Evolutionary conservation across 768 basidiomycete genomes (phyloP).

Genomic region (Boletus eberwhitei): DNA sequence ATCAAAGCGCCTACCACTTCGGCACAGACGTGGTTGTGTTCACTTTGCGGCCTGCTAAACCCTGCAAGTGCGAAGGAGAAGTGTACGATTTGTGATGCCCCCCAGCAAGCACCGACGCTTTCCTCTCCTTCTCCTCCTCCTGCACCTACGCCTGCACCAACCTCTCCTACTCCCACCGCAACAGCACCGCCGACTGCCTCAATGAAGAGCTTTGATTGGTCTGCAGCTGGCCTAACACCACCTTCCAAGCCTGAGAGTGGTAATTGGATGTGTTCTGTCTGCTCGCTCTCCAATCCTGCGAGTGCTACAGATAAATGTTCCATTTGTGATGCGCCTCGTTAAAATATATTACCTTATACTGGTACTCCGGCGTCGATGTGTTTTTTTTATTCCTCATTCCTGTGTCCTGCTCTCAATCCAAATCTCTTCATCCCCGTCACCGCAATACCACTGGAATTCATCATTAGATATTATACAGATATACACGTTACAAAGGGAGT

Average conservation of each 20-base stretch:
- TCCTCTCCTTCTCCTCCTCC: constrained; percentile 14
- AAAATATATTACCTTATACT: constrained; percentile 11
- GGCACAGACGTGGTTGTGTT: constrained; percentile 52
- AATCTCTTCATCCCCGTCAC: neutral
- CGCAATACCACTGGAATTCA: neutral
- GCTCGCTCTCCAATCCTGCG: constrained; percentile 44
- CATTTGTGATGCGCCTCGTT: constrained; percentile 47
- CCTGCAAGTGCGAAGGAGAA: constrained; percentile 38
- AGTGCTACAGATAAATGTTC: constrained; percentile 45
- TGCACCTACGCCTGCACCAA: neutral
- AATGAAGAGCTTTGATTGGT: constrained; percentile 36
- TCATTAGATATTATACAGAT: constrained; percentile 3
- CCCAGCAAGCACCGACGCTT: constrained; percentile 24
- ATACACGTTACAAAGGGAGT: neutral
- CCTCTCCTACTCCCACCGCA: neutral
- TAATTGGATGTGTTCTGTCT: constrained; percentile 41
- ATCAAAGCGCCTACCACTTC: constrained; percentile 41
- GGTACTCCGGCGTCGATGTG: constrained; percentile 1
- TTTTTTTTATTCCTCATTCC: constrained; percentile 14
- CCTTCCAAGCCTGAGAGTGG: constrained; percentile 22
- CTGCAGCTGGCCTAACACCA: constrained; percentile 34
- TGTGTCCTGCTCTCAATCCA: constrained; percentile 2
- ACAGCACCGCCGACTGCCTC: constrained; percentile 4
- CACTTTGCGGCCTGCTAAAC: constrained; percentile 45
- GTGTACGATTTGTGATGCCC: constrained; percentile 44